A percentile compares a stretch with the other conserved stretches of the same genome.
These are phyloP conservation scores for Hansenula lynferdii DNA, from an alignment of 1,139 yeast species.

Conservation along the genomic window DNA sequence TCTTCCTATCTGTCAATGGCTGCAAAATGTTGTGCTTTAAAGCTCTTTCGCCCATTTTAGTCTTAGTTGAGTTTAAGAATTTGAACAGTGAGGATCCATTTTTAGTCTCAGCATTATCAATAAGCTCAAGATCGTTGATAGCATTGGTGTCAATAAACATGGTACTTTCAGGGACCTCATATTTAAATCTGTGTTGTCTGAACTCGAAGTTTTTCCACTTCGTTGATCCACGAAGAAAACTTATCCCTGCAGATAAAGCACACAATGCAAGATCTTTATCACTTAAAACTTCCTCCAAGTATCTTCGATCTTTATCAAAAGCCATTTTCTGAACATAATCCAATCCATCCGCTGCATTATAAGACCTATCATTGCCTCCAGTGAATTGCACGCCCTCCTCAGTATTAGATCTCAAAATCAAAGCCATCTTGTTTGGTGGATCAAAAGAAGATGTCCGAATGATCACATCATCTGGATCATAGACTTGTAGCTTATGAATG, in stretches of 20 bases:
- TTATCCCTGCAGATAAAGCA: slow-evolving; percentile 33
- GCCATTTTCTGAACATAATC: slow-evolving; percentile 19
- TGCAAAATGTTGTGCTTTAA: slow-evolving; percentile 37
- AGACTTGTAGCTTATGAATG: slow-evolving; percentile 34
- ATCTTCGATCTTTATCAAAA: slow-evolving; percentile 16
- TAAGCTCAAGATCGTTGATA: slow-evolving; percentile 31
- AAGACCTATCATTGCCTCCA: slow-evolving; percentile 23
- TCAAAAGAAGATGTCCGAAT: slow-evolving; percentile 26
- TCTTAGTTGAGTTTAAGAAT: slow-evolving; percentile 32
- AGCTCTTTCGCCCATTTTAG: slow-evolving; percentile 41
- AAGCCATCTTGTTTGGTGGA: slow-evolving; percentile 30
- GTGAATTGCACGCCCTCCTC: slow-evolving; percentile 22
- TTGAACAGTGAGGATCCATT: slow-evolving; percentile 30
- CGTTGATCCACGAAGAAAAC: slow-evolving; percentile 14
- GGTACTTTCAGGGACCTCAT: slow-evolving; percentile 35
- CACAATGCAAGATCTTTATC: slow-evolving; percentile 28
- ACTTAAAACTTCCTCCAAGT: slow-evolving; percentile 18
- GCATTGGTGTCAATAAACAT: slow-evolving; percentile 38
- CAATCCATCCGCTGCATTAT: slow-evolving; percentile 24
- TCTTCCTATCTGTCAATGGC: slow-evolving; percentile 34
- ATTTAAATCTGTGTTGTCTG: slow-evolving; percentile 31
- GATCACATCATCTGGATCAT: slow-evolving; percentile 32
- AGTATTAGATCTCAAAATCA: slow-evolving; percentile 32
- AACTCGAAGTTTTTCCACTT: slow-evolving; percentile 10
- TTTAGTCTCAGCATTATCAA: slow-evolving; percentile 27